Evolutionary conservation across 208 protist species (phyloP), one percentile per base, ranked within the genome.

Genomic region (Wallacemonas collosoma): DNA sequence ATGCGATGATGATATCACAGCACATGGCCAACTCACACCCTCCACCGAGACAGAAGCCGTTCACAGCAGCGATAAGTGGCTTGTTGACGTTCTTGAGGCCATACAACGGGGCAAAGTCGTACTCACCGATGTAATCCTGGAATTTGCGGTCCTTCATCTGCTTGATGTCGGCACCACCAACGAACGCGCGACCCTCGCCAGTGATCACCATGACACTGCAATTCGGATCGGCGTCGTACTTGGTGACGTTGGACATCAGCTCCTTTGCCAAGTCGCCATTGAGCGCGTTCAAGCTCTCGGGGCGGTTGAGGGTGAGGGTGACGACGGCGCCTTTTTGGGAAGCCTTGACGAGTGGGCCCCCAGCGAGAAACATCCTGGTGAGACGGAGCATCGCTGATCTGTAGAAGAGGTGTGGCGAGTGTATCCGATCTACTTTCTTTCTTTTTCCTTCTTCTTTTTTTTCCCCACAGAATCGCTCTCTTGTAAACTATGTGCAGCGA

Each of bases 91-190:
- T 56, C 35, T 79, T 71, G 1, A 98, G 53, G 17, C 75, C 80
- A 38, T 85, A 71, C 47, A 97, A 82, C n/a, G 81, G 66, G 35
- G 36, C 50, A 48, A 98, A 84, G 44, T 97, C 86, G 79, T 95
- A 85, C 40, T 71, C 61, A 43, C 85, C 79, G 65, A 96, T 82
- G 40, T 83, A 80, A 8, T 98, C 93, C 41, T 85, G 75, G 63
- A 94, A 97, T 40, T 43, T 85, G 60, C 78, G 68, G 12, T 84
- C 73, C 55, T 75, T 68, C 97, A 99, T 99, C 64, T 94, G 81
- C 77, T 99, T 99, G 71, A 99, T 98, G 78, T 99, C 97, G 2
- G 97, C 97, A 54, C 98, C 97, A 4, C 97, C 96, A 45, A 98
- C 97, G 77, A 99, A 99, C 1, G 98, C 93, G 51, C 97, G 95